Base-by-base conservation (phyloP, 345 rosid genomes). In the Nephelium lappaceum region DNA sequence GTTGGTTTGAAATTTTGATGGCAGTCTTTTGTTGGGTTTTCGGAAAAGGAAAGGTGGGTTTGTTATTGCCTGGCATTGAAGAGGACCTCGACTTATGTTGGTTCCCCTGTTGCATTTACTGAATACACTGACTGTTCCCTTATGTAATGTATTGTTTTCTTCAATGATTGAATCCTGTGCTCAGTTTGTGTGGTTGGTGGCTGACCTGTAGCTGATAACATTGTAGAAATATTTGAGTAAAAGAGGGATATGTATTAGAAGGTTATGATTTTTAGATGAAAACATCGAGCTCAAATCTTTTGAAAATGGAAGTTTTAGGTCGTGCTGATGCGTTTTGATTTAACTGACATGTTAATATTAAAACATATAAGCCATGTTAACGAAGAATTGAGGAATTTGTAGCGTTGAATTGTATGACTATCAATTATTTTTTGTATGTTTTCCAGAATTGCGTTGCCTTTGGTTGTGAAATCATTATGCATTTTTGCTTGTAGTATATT, bases 111-210 rank as follows among this genome's bases (percentile, higher is more conserved):
- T 15, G 12, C 36, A 11, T 5, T 45, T 15, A 45, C 16, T 47
- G 31, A 10, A 41, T 12, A 41, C 11, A 18, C 8, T n/a, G 53
- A 41, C n/a, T 67, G 25, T 39, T 68, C 51, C 3, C 24, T 39
- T 67, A 8, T 38, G 69, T 66, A 36, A 41, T 68, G 71, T n/a
- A n/a, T 68, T 27, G 55, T 61, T 61, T 53, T 24, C 18, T 61
- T 62, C 58, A 51, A 38, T 51, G 23, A 51, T 12, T 31, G 23
- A 49, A 38, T 23, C 68, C 38, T 23, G 4, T 60, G 25, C 43
- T 19, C 1, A 36, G 57, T 60, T 73, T 24, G 5, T 16, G 39
- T 24, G 71, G 41, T 27, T 74, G 18, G 27, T 36, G n/a, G 6
- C 65, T n/a, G n/a, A n/a, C n/a, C n/a, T 47, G 14, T 65, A 62